Evolutionary conservation across 2,329 filamentous ascomycete genomes (phyloP), one percentile per base, ranked within the genome.

Genomic region (Falciphora oryzae): DNA sequence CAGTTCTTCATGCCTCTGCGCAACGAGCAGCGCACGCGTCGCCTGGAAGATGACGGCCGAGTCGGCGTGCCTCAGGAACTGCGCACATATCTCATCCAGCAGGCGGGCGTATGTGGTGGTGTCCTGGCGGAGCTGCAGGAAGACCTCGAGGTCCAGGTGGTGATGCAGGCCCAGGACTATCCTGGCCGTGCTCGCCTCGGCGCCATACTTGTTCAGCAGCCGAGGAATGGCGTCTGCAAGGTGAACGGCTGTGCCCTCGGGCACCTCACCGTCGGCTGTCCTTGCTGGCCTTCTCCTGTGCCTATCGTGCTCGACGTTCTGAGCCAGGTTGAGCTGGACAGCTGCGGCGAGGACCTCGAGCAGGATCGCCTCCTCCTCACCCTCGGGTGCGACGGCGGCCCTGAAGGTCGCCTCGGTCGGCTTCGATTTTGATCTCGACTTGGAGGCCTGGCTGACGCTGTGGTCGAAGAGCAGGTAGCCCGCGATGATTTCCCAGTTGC

Each of bases 391-490:
- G 69, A 92, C 89, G 32, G 89, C 85, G 66, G 85, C 84, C 71
- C 90, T 91, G 62, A 96, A 84, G 31, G 84, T 81, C 25, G 80
- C 80, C 62, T 91, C 85, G 1, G 86, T 77, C 16, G 73, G 73
- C 67, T 69, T 73, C 7, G 72, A 67, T 60, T 67, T 73, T 14
- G 70, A 62, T 29, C 62, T 53, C 16, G 70, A 69, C 68, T 77
- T 84, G 18, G 83, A 78, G 65, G 74, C 86, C 73, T 72, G 78
- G 72, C 84, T 86, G 1, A 82, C 83, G 0, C 93, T 95, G 75
- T 98, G 93, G 71, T 99, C 95, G 73, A 92, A 96, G 2, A 99
- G 81, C 8, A 99, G 83, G 75, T 97, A 99, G 22, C 93, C 93
- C 31, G 93, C 90, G 65, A 99, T 77, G 5, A 90, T 84, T 72